A percentile compares a stretch with the other conserved stretches of the same genome.
Evolutionary conservation across 176 grass and related monocot genomes (phyloP).

Genomic region (Pharus latifolius): DNA sequence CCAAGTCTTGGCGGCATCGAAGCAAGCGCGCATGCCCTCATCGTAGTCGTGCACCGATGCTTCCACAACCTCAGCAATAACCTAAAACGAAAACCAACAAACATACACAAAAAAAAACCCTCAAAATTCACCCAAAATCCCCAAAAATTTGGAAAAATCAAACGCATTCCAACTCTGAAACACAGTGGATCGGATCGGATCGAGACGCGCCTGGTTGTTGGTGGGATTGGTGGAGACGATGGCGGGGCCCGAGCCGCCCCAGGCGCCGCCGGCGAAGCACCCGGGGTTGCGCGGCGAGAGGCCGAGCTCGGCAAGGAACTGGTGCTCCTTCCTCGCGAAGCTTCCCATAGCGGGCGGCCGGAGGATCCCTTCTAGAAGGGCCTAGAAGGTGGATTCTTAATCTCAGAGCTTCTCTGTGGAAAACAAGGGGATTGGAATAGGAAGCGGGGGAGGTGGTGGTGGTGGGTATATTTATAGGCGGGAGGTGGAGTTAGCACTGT

Average conservation of each 20-base stretch:
- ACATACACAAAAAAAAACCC: background rate
- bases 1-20: conserved; percentile 77
- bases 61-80: conserved; percentile 86
- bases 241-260: conserved; percentile 55
- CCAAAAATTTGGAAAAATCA: background rate
- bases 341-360: conserved; percentile 26
- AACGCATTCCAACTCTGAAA: background rate
- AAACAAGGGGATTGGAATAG: background rate
- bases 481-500: conserved; percentile 28
- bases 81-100: conserved; percentile 14
- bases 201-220: conserved; percentile 61
- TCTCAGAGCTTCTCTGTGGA: background rate
- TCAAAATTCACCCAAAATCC: conserved; percentile 10
- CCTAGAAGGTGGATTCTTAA: background rate
- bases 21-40: conserved; percentile 68
- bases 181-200: background rate
- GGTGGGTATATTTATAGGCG: background rate
- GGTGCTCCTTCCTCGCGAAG: conserved; percentile 65
- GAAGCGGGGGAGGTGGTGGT: background rate
- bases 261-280: conserved; percentile 55
- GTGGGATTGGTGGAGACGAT: conserved; percentile 47
- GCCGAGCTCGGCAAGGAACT: conserved; percentile 94
- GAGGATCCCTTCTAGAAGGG: background rate
- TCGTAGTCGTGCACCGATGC: conserved; percentile 77
- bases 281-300: conserved; percentile 68